A percentile compares a stretch with the other conserved stretches of the same genome.
Conservation (phyloP, 164 flowering plant species). For the Stephania japonica region DNA sequence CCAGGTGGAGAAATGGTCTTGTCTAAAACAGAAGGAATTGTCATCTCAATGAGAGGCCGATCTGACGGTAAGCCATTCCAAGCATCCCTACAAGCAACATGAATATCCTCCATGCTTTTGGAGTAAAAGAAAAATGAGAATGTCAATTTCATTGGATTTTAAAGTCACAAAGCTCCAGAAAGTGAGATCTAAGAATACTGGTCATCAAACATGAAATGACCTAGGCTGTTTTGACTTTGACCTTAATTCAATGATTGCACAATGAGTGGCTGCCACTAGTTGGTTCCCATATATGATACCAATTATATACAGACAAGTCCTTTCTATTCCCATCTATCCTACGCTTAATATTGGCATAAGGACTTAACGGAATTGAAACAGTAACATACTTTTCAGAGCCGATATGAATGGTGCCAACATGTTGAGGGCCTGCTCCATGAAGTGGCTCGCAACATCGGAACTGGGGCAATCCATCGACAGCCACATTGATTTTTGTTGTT, state of each 20-base stretch:
- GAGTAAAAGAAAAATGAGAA: slow-evolving; percentile 12
- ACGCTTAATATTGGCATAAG: not conserved
- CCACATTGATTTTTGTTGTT: slow-evolving; percentile 88
- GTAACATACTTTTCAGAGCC: slow-evolving; percentile 76
- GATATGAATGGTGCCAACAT: slow-evolving; percentile 91
- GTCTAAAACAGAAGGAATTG: slow-evolving; percentile 90
- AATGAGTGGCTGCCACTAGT: not conserved
- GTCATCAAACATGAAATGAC: not conserved
- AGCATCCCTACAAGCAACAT: slow-evolving; percentile 74
- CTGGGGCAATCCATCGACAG: slow-evolving; percentile 72
- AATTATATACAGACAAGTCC: not conserved
- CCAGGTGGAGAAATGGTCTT: slow-evolving; percentile 93
- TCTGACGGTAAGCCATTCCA: slow-evolving; percentile 74
- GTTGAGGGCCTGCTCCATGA: slow-evolving; percentile 74
- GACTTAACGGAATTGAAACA: not conserved
- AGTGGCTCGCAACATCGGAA: slow-evolving; percentile 61
- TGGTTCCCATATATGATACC: not conserved
- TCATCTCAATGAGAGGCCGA: slow-evolving; percentile 94
- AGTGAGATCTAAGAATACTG: not conserved
- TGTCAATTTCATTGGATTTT: slow-evolving; percentile 3
- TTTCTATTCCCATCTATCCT: not conserved
- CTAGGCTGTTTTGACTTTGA: not conserved
- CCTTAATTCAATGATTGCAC: not conserved
- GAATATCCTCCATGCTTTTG: slow-evolving; percentile 78
- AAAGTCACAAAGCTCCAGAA: not conserved